A percentile compares a stretch with the other conserved stretches of the same genome.
phyloP scores from a whole-genome alignment of 148 eudicot species.

The Selenicereus undatus region DNA sequence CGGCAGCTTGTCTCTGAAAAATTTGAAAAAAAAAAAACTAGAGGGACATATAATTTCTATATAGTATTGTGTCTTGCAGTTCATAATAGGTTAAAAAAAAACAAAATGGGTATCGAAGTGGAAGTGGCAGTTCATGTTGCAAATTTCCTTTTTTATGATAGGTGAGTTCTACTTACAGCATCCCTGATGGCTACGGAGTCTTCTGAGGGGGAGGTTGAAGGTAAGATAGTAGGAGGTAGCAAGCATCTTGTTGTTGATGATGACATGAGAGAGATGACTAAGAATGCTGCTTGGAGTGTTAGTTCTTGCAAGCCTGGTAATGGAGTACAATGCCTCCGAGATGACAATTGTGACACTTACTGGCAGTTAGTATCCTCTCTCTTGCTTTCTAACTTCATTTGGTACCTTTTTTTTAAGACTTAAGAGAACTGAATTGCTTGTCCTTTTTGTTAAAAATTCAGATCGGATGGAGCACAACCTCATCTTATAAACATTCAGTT shows the following conservation, averaged over 20 bases:
- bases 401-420: no score
- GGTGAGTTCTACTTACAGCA: conserved; percentile 7
- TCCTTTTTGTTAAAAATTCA: conserved; percentile 18
- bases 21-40: no score
- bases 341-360: conserved; percentile 72
- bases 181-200: conserved; percentile 57
- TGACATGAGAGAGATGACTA: conserved; percentile 83
- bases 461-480: conserved; percentile 96
- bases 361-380: conserved; percentile 62
- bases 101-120: not conserved
- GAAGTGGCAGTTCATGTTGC: not conserved
- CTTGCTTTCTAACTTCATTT: not conserved
- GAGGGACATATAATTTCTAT: no score
- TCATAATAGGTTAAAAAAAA: no score
- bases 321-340: conserved; percentile 73
- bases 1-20: no score
- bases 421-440: not conserved
- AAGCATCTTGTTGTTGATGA: conserved; percentile 59
- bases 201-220: conserved; percentile 86
- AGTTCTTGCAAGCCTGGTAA: conserved; percentile 96
- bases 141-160: not conserved
- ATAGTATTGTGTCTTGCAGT: no score
- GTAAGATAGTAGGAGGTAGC: conserved; percentile 71
- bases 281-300: conserved; percentile 95
- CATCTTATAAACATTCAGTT: conserved; percentile 91